Percentiles rank a stretch among this genome's conserved stretches.
Conservation (phyloP, 2,329 filamentous ascomycete genomes). For the Trichoderma sp. region DNA sequence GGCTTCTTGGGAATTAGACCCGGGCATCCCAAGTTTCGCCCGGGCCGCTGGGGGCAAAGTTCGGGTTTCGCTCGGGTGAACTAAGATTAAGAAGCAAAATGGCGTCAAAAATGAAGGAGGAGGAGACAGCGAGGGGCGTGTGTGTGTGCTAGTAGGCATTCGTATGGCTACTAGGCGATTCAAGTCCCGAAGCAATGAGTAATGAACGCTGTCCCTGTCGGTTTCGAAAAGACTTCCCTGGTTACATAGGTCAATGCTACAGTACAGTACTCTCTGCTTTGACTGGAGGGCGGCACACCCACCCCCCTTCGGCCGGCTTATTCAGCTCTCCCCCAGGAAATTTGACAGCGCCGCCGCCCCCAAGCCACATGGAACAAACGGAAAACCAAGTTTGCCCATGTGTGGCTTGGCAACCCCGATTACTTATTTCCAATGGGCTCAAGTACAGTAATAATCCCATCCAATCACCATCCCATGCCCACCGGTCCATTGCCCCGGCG, state of each 20-base stretch:
- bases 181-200: not conserved
- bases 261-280: too few species aligned
- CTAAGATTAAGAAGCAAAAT: conserved; percentile 6
- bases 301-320: too few species aligned
- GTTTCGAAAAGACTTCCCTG: not conserved
- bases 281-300: not conserved
- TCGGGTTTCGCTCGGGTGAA: conserved; percentile 4
- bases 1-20: conserved; percentile 10
- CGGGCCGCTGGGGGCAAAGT: not conserved
- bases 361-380: conserved; percentile 7
- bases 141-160: not conserved
- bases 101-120: conserved; percentile 14
- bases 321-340: not conserved
- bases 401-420: not conserved
- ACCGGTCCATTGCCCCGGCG: too few species aligned
- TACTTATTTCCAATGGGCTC: too few species aligned
- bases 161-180: not conserved
- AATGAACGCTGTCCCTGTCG: not conserved
- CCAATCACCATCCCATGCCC: too few species aligned
- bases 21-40: not conserved
- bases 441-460: too few species aligned
- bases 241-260: not conserved
- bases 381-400: not conserved
- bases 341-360: not conserved
- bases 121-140: not conserved